Evolutionary conservation across 306 rosid genomes (phyloP).

Genomic region (Rosa chinensis): DNA sequence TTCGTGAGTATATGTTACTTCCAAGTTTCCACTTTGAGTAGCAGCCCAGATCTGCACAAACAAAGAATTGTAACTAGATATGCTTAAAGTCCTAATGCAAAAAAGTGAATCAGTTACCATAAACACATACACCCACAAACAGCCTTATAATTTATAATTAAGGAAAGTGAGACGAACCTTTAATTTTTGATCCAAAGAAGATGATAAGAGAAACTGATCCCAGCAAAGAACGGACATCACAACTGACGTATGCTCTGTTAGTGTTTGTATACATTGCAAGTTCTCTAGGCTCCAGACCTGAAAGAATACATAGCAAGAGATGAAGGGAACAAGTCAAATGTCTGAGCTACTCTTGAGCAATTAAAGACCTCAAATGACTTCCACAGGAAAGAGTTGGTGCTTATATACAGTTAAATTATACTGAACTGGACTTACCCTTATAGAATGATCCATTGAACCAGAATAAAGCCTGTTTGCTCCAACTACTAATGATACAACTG

Average conservation of each 20-base stretch:
- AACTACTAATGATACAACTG: conserved; percentile 88
- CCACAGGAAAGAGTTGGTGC: background rate
- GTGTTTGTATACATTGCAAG: conserved; percentile 86
- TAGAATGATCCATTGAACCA: conserved; percentile 93
- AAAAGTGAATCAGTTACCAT: background rate
- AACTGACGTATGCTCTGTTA: conserved; percentile 80
- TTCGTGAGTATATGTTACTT: conserved; percentile 77
- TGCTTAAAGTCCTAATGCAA: background rate
- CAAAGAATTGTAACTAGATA: conserved; percentile 13
- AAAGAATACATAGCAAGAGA: conserved; percentile 29
- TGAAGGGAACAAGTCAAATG: conserved; percentile 8
- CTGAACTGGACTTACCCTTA: conserved; percentile 52
- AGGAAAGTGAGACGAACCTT: conserved; percentile 50
- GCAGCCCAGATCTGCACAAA: conserved; percentile 86
- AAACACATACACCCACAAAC: background rate
- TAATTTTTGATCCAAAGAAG: conserved; percentile 82
- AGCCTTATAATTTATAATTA: background rate
- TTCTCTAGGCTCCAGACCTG: conserved; percentile 96
- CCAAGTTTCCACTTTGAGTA: conserved; percentile 85
- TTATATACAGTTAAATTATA: conserved; percentile 1
- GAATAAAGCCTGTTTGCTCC: conserved; percentile 97
- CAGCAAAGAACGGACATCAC: conserved; percentile 99
- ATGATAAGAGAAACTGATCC: conserved; percentile 92
- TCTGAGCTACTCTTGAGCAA: background rate
- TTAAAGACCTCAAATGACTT: background rate